Evolutionary conservation across 2,329 filamentous ascomycete genomes (phyloP), one percentile per base, ranked within the genome.

Genomic region (Aspergillus ochraceoroseus): DNA sequence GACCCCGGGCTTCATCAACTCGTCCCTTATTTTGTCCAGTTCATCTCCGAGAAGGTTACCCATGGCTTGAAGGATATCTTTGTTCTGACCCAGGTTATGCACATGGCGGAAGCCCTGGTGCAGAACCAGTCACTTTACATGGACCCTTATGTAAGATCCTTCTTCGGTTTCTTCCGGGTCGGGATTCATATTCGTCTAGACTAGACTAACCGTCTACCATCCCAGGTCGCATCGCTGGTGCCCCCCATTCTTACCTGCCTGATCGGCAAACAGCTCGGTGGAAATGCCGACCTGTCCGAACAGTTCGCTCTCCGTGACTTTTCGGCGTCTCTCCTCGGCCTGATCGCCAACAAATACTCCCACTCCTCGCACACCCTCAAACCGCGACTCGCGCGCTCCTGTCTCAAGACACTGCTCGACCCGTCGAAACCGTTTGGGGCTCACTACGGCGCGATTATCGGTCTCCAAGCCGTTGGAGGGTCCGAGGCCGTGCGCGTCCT

Each of bases 1-100:
- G 92, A 98, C 58, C 88, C 92, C 0, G 90, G 90, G 25, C 77
- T 96, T 26, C 92, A 98, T 62, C 92, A 98, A 66, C 79, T 98
- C 7, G 82, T 95, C 18, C 92, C 92, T 0, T 98, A 98, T 67
- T 95, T 96, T 56, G 83, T 95, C 44, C 88, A 94, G 62, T 96
- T 95, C 64, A 85, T 96, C 56, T 83, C 88, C 13, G 90, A 95
- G 63, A 92, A 95, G 65, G 87, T 98, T 35, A 96, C 92, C 1
- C 92, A 98, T 63, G 85, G 83, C 52, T 76, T 95, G 50, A 89
- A 94, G 66, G 86, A 94, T 62, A 76, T 89, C 2, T 95, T 95
- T 61, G 80, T 88, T 4, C 74, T 98, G 14, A 82, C 81, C 13
- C 87, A 94, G 63, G 92, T 94, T 79, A 90, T 98, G 84, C 83